Conservation (phyloP, 108 stramenopile species). For the Skeletonema menzelii region DNA sequence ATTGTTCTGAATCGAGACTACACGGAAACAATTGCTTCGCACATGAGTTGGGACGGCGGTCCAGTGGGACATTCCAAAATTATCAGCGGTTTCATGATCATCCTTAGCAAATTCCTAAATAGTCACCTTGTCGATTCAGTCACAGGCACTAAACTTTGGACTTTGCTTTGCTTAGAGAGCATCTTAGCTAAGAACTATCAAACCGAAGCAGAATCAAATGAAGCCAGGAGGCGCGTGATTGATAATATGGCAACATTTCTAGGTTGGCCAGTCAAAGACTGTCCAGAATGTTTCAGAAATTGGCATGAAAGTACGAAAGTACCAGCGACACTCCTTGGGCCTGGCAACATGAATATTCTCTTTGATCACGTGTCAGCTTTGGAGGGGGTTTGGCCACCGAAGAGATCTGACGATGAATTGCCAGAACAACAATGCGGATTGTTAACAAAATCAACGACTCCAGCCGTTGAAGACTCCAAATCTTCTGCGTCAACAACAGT, state of each 20-base stretch:
- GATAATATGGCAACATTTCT: slow-evolving; percentile 22
- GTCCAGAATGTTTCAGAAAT: slow-evolving; percentile 23
- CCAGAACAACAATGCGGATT: slow-evolving; percentile 15
- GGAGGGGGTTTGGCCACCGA: slow-evolving; percentile 32
- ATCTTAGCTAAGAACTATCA: slow-evolving; percentile 27
- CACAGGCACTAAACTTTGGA: slow-evolving; percentile 19
- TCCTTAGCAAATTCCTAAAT: slow-evolving; percentile 30
- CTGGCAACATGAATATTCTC: slow-evolving; percentile 2
- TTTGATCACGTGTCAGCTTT: slow-evolving; percentile 21
- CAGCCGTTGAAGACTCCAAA: neutral
- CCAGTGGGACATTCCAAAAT: slow-evolving; percentile 21
- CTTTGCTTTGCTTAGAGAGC: slow-evolving; percentile 31
- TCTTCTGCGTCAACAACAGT: neutral
- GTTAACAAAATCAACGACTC: neutral
- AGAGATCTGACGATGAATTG: neutral
- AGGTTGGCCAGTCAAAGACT: slow-evolving; percentile 26
- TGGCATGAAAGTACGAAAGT: slow-evolving; percentile 41
- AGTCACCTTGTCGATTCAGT: slow-evolving; percentile 8
- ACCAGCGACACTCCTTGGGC: slow-evolving; percentile 6
- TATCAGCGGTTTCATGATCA: slow-evolving; percentile 33
- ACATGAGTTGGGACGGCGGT: slow-evolving; percentile 26
- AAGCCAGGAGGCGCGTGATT: slow-evolving; percentile 13
- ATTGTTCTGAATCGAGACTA: slow-evolving; percentile 36
- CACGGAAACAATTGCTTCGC: slow-evolving; percentile 31
- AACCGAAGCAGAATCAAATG: neutral